Evolutionary conservation across 495 filamentous ascomycete genomes (phyloP), one percentile per base, ranked within the genome.

Genomic region (Acidiella bohemica): DNA sequence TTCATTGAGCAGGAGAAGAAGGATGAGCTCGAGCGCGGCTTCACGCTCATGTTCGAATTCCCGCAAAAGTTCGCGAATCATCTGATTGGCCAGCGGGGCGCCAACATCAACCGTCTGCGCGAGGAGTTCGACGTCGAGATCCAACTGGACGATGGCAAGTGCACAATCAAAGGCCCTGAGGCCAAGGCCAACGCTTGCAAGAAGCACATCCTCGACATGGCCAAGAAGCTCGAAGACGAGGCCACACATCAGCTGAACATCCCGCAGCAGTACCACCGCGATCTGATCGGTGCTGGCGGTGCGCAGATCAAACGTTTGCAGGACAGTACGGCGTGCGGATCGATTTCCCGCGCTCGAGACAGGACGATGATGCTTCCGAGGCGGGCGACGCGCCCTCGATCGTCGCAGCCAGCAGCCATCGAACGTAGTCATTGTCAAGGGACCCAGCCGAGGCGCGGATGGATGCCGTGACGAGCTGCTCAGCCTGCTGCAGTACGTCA

Each of bases 61-160:
- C 90, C 90, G 4, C 80, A 90, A 51, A 93, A 94, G 59, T 92
- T 76, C 47, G 84, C 86, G 41, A 92, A 92, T 54, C 77, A 86
- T 57, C 69, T 99, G 13, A 95, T 99, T 49, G 90, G 90, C 42
- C 84, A 81, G 57, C 75, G 76, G 27, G 90, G 90, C 18, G 86
- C 86, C 62, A 88, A 88, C 59, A 90, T 96, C 62, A 84, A 83
- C 45, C 87, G 92, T 55, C 67, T 94, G n/a, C 81, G 86, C 13
- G 90, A 96, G 23, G 84, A 90, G 56, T 93, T 92, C 50, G 92
- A 96, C 56, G 92, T 99, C 23, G 90, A 96, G 31, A 95, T 99
- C 50, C 82, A 92, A 55, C 75, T 96, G 24, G 67, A 75, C 43
- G 73, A 78, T 33, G 76, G 76, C 49, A 78, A 75, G 60, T 73